phyloP scores from a whole-genome alignment of 257 asterid species.

The Catharanthus roseus region DNA sequence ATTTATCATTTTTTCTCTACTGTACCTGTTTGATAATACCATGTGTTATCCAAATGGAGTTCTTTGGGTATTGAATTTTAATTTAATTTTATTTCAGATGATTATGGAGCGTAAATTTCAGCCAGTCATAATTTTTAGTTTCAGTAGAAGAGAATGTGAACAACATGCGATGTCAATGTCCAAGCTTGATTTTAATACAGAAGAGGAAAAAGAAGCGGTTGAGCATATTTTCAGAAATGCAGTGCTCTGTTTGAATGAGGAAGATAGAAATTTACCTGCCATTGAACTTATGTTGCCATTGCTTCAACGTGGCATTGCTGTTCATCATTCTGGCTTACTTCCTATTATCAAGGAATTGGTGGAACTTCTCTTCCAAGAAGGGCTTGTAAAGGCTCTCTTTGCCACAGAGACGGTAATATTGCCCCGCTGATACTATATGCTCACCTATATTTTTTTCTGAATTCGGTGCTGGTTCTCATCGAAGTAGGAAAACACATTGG shows the following conservation, averaged over 20 bases:
- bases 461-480: too few species aligned
- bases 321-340: constrained; percentile 98
- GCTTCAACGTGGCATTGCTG: constrained; percentile 96
- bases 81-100: constrained; percentile 57
- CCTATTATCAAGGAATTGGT: constrained; percentile 95
- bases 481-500: background rate
- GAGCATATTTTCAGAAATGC: constrained; percentile 84
- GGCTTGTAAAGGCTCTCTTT: constrained; percentile 94
- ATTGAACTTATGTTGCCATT: constrained; percentile 89
- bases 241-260: constrained; percentile 78
- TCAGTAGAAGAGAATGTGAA: constrained; percentile 97
- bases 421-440: background rate
- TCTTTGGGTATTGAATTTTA: background rate
- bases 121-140: constrained; percentile 94
- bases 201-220: constrained; percentile 81
- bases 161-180: constrained; percentile 99
- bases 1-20: background rate
- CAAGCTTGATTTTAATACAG: constrained; percentile 83
- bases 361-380: constrained; percentile 98
- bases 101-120: constrained; percentile 94
- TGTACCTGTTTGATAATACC: background rate
- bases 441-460: background rate
- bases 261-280: constrained; percentile 94
- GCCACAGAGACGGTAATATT: constrained; percentile 92
- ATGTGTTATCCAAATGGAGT: background rate